Conservation (phyloP, 2,329 filamentous ascomycete genomes). For the Clarireedia paspali region DNA sequence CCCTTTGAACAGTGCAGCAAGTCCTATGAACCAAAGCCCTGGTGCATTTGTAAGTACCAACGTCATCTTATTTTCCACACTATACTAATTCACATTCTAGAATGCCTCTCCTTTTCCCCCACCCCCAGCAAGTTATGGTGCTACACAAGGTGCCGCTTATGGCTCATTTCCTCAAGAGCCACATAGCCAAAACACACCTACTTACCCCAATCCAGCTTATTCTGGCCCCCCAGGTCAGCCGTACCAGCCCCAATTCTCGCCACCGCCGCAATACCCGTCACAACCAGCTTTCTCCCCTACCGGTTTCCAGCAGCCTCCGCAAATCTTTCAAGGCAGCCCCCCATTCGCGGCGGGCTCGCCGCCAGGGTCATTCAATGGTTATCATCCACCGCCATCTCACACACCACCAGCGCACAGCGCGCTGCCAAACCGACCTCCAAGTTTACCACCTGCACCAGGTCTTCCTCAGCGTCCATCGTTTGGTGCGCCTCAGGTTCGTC, state of each 20-base stretch:
- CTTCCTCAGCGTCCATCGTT: constrained; percentile 55
- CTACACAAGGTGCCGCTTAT: constrained; percentile 27
- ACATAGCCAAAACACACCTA: constrained; percentile 31
- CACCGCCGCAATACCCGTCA: constrained; percentile 27
- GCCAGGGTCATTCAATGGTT: constrained; percentile 35
- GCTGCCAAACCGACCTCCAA: constrained; percentile 43
- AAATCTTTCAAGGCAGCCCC: neutral
- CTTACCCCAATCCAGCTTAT: constrained; percentile 36
- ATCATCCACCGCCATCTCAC: constrained; percentile 34
- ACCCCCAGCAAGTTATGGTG: constrained; percentile 23
- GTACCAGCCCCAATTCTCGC: constrained; percentile 29
- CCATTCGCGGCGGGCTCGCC: constrained; percentile 28
- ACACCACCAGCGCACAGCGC: constrained; percentile 32
- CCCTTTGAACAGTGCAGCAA: constrained; percentile 32
- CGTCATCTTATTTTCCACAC: neutral
- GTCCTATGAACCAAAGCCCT: constrained; percentile 44
- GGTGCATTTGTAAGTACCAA: constrained; percentile 49
- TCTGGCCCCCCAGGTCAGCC: constrained; percentile 27
- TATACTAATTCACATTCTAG: constrained; percentile 18
- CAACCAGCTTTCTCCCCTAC: constrained; percentile 27
- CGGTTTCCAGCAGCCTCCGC: constrained; percentile 26
- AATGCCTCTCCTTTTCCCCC: constrained; percentile 28
- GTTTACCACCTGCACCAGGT: constrained; percentile 46
- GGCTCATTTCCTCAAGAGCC: constrained; percentile 30
- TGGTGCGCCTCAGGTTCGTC: constrained; percentile 41